Evolutionary conservation across 352 stramenopile species (phyloP), one percentile per base, ranked within the genome.

Genomic region (Phytophthora quininea): DNA sequence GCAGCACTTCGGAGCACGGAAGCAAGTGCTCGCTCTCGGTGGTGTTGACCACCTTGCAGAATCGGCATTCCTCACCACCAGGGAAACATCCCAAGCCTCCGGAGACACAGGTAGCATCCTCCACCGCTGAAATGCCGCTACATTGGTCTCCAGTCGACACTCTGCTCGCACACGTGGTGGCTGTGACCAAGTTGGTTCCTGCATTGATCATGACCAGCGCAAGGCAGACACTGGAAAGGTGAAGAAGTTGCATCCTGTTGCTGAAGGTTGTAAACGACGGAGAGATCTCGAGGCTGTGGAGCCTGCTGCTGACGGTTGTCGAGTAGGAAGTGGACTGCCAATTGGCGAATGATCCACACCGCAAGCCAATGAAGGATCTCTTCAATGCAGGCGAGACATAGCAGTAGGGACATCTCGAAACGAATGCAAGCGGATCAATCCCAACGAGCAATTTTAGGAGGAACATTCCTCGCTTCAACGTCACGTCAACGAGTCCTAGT

Each of bases 51-150:
- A 32, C 33, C 30, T 51, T 66, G 38, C 69, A 77, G 19, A 74
- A 77, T 43, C 69, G 69, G 37, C 69, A 77, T 38, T 69, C 33
- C 8, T 70, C 55, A 15, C 57, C 61, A 19, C 51, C 43, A 5
- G 59, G 33, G 46, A 76, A 78, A 15, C 71, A 82, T 3, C 71
- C 71, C 37, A 75, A 54, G 19, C 62, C 64, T 24, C 65, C 64
- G 10, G 53, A 35, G 1, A 57, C 49, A 53, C 80, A 89, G 0
- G 60, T 35, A 37, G 63, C 37, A 45, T 89, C 80, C 8, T 73
- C 71, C 40, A 74, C 73, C 31, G 74, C 73, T 2, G 51, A 77
- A 38, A 87, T 72, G 10, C 77, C 77, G 52, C 64, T 45, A 4
- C 31, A 59, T 8, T 70, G 43, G 49, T 89, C 77, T 2, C 73